Base-by-base conservation (phyloP, 1,139 yeast species). In the Pichia sp. region DNA sequence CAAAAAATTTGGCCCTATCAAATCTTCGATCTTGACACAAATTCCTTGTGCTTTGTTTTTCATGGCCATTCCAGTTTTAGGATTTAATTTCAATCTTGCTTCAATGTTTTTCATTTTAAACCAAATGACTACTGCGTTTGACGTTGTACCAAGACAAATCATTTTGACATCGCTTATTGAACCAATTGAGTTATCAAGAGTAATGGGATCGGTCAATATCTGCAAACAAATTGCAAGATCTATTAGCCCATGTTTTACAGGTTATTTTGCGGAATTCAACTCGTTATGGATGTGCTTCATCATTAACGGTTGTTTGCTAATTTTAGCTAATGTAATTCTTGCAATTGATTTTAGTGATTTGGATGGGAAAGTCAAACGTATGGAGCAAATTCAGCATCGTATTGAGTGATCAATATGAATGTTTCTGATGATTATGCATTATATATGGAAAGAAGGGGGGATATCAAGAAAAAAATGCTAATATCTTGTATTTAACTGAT, bases 111-210 rank as follows among this genome's bases (percentile, higher is more conserved):
- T 79, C 36, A 50, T 79, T 27, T 58, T 73, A 23, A 71, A 82
- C 47, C 73, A 76, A 45, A 64, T 77, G 2, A 71, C 88, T 1
- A 71, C 80, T 2, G 76, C 88, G 0, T 86, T 87, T 92, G 97
- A 88, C 59, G 95, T 87, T 31, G 94, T 87, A 2, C 95, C 96
- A 6, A 72, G 97, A 44, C 95, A 87, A 61, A 77, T 87, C 4
- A 67, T 88, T 38, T 64, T 87, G 36, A 79, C 95, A 0, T 74
- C 85, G 3, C 68, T 86, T 26, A 79, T 88, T 44, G 71, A 74
- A 9, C 49, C 59, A 26, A 64, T 69, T 10, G 94, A 85, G 47
- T 66, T 88, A 40, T 79, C 95, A 4, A 75, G 73, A 54, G 92
- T 84, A 2, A 75, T 88, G 81, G 96, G 95, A 2, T 69, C 84